Evolutionary conservation across 192 early-diverging fungal species (phyloP).

Genomic region (Coemansia reversa): DNA sequence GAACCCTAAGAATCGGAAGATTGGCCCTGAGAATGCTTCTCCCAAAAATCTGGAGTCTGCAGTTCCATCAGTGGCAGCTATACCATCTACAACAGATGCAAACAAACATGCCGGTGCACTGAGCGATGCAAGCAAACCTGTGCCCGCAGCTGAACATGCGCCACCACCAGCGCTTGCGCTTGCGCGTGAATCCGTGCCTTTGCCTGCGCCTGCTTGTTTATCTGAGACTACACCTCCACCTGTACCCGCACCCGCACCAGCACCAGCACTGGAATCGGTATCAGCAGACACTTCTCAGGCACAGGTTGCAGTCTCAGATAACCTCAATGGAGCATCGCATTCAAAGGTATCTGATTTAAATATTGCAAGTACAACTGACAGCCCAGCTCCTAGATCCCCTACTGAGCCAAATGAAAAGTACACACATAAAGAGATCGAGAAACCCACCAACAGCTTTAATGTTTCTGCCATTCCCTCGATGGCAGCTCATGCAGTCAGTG

Average conservation of each 20-base stretch:
- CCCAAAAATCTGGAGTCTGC: neutral
- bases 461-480: conserved; percentile 25
- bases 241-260: neutral
- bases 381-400: neutral
- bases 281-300: neutral
- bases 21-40: neutral
- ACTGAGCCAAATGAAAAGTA: neutral
- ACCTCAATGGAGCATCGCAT: neutral
- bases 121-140: neutral
- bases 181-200: neutral
- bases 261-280: no score
- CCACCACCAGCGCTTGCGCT: neutral
- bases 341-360: neutral
- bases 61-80: neutral
- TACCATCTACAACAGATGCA: neutral
- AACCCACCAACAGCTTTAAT: neutral
- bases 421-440: neutral
- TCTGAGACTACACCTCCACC: neutral
- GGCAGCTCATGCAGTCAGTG: conserved; percentile 32
- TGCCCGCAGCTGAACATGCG: neutral
- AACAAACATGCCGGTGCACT: neutral
- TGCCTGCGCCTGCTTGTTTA: neutral
- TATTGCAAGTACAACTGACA: neutral
- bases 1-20: conserved; percentile 45
- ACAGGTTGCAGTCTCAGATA: neutral